These are phyloP conservation scores for Cocos nucifera DNA, from an alignment of 176 grass and related monocot genomes.

Conservation along the genomic window DNA sequence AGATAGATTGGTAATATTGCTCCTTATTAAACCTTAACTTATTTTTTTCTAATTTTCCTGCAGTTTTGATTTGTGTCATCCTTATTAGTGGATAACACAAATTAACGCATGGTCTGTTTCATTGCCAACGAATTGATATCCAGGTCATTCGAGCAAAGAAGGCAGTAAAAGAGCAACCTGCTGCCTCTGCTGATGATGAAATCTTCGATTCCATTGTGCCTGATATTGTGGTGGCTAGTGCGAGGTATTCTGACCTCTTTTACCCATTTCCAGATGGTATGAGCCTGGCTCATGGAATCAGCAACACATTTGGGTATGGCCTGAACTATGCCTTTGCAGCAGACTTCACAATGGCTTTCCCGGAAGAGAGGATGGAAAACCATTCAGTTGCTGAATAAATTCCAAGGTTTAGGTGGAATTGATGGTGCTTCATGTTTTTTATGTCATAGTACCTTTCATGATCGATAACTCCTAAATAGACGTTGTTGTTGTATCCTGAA, in stretches of 20 bases:
- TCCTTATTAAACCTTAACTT: background rate
- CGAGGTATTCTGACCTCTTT: constrained; percentile 82
- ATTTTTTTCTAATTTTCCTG: background rate
- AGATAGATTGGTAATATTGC: constrained; percentile 51
- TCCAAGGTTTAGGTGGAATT: too few species aligned
- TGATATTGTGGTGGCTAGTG: constrained; percentile 55
- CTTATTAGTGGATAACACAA: background rate
- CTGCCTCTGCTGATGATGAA: constrained; percentile 34
- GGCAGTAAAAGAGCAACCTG: constrained; percentile 22
- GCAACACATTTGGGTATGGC: constrained; percentile 23
- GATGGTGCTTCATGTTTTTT: too few species aligned
- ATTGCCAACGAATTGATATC: background rate
- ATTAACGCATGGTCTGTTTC: background rate
- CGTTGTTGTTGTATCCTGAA: too few species aligned
- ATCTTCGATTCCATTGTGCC: constrained; percentile 78
- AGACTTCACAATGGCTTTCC: constrained; percentile 20
- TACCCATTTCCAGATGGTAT: constrained; percentile 46
- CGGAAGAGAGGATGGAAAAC: constrained; percentile 24
- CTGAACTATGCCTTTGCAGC: constrained; percentile 26
- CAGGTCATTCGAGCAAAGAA: constrained; percentile 88
- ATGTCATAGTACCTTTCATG: too few species aligned
- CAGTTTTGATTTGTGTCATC: background rate
- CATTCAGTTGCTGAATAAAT: too few species aligned
- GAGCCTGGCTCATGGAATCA: constrained; percentile 38
- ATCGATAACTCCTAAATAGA: too few species aligned